Base-by-base conservation (phyloP, 768 basidiomycete species). In the Leucocoprinus birnbaumii region DNA sequence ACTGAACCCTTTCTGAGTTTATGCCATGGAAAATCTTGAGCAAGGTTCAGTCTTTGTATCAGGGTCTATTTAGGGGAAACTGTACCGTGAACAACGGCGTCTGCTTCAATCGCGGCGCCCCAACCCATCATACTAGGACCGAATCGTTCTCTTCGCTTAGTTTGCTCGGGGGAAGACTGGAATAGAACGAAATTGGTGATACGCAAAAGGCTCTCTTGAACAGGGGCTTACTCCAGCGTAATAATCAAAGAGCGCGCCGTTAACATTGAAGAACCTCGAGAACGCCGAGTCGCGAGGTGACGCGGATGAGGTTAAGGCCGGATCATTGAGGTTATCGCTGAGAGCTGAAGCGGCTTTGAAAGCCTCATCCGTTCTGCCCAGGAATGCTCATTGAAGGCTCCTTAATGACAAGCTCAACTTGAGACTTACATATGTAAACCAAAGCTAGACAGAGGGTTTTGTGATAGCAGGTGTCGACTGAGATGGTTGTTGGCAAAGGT, bases 401-500 rank as follows among this genome's bases (percentile, higher is more conserved):
- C 38, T 13, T n/a, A 38, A n/a, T 14, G 4, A 4, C n/a, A n/a
- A 5, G 31, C 31, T 18, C 5, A 16, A 14, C 5, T 8, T 11
- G 9, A 27, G n/a, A 2, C 57, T 37, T 55, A 69, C 67, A 69
- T 41, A 42, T 68, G 66, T 11, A 60, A 38, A 2, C 67, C 61
- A n/a, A 70, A 58, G 24, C 56, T 61, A 22, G 64, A 62, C 2
- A 73, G 51, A 6, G 66, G 62, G 43, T 65, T 63, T 2, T 53
- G 55, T 5, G 68, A 67, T 1, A 66, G 48, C 3, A 74, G 59
- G 16, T 64, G 57, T 19, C 66, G 53, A 44, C 68, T 71, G 16
- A 76, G 62, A 2, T 72, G 66, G 53, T 73, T 74, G 57, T 75
- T 73, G 14, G 70, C 64, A 51, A 71, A 75, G 1, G 70, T 68